These are phyloP conservation scores for Trichomonas vaginalis DNA, from an alignment of 208 protist species.

Conservation along the genomic window DNA sequence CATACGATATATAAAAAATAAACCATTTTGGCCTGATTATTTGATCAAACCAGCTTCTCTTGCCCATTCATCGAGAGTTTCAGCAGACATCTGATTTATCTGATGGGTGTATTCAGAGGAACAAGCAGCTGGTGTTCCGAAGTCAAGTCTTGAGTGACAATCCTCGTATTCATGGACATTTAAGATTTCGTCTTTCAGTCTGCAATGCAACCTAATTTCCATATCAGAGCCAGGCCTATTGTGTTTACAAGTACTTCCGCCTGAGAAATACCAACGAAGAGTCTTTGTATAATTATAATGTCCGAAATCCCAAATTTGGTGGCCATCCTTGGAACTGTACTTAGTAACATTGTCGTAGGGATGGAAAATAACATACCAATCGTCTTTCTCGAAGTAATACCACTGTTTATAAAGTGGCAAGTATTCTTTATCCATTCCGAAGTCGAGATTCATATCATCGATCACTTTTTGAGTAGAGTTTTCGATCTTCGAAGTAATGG, in stretches of 20 bases:
- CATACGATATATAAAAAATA: neutral
- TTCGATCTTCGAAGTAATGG: neutral
- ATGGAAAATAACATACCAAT: neutral
- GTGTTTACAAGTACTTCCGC: neutral
- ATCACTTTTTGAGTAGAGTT: neutral
- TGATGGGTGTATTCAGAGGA: neutral
- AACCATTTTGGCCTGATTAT: neutral
- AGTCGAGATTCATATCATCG: neutral
- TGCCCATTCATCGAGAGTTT: neutral
- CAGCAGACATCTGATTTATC: neutral
- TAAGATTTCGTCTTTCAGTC: neutral
- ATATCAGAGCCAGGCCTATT: neutral
- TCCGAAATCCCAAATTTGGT: neutral
- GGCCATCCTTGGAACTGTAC: neutral
- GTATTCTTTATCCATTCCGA: conserved; percentile 4
- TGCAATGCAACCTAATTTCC: neutral
- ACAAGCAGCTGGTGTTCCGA: neutral
- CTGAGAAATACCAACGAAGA: neutral
- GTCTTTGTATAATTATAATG: neutral
- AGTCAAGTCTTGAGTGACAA: neutral
- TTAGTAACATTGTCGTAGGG: neutral
- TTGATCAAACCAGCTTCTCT: neutral
- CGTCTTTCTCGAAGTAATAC: neutral
- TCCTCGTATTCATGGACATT: neutral
- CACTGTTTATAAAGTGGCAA: neutral